These are phyloP conservation scores for Blepharisma japonicum DNA, from an alignment of 73 alveolate genomes.

Conservation along the genomic window DNA sequence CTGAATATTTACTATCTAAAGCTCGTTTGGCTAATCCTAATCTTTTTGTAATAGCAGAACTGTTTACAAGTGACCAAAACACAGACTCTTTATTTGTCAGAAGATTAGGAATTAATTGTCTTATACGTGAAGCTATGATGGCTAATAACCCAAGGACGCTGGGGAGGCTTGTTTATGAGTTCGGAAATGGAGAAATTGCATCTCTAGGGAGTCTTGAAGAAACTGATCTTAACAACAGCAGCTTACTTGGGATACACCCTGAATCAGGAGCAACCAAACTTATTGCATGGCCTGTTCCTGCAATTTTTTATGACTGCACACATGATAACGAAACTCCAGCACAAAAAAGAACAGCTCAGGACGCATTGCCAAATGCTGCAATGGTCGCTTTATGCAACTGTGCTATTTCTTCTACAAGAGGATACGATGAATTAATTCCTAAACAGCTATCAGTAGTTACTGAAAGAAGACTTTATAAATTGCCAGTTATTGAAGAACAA, in stretches of 20 bases:
- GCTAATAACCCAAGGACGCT: slow-evolving; percentile 18
- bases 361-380: slow-evolving; percentile 31
- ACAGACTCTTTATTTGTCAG: slow-evolving; percentile 7
- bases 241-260: neutral
- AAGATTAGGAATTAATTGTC: slow-evolving; percentile 20
- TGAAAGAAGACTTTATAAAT: slow-evolving; percentile 33
- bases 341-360: slow-evolving; percentile 49
- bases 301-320: slow-evolving; percentile 37
- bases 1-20: neutral
- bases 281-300: neutral
- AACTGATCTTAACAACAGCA: neutral
- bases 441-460: slow-evolving; percentile 30
- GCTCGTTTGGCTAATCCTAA: slow-evolving; percentile 41
- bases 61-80: slow-evolving; percentile 19
- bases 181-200: slow-evolving; percentile 29
- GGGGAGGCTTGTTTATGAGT: slow-evolving; percentile 4
- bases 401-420: slow-evolving; percentile 35
- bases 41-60: slow-evolving; percentile 34
- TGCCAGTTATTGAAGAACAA: slow-evolving; percentile 7
- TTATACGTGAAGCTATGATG: slow-evolving; percentile 23
- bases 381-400: slow-evolving; percentile 29
- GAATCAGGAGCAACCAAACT: neutral
- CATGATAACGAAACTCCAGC: slow-evolving; percentile 33
- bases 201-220: slow-evolving; percentile 6
- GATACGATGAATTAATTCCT: slow-evolving; percentile 41